Conservation (phyloP, 495 filamentous ascomycete genomes). For the Ascobolus immersus region DNA sequence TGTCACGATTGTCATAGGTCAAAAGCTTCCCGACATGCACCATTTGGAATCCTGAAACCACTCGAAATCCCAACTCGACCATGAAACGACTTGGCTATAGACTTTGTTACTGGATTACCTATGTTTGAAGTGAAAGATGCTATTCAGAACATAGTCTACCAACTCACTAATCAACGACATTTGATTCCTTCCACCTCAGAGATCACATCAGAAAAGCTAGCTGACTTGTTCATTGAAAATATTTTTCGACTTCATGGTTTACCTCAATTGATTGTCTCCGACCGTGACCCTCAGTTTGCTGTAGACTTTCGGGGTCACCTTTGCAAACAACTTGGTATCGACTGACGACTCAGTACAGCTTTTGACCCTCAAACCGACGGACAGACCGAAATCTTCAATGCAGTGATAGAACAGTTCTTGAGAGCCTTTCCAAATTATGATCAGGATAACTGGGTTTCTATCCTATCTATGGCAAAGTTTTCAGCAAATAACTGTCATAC, state of each 20-base stretch:
- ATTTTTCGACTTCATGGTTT: slow-evolving; percentile 3
- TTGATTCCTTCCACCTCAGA: background rate
- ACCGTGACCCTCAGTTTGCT: slow-evolving; percentile 1
- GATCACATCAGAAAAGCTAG: background rate
- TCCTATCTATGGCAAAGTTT: too few relatives aligned
- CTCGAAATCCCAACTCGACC: background rate
- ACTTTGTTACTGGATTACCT: background rate
- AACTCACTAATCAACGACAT: background rate
- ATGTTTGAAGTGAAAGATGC: background rate
- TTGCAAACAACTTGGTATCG: too few relatives aligned
- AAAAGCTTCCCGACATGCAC: background rate
- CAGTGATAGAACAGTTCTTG: too few relatives aligned
- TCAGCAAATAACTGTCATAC: too few relatives aligned
- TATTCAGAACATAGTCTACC: background rate
- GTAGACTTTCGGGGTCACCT: slow-evolving; percentile 6
- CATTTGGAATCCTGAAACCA: background rate
- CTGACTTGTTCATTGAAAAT: background rate
- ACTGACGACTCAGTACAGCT: too few relatives aligned
- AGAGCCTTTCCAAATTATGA: too few relatives aligned
- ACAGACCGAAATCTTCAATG: too few relatives aligned
- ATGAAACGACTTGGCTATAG: background rate
- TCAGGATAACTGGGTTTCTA: too few relatives aligned
- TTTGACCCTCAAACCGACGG: too few relatives aligned
- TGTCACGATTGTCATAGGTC: background rate
- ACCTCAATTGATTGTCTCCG: slow-evolving; percentile 3